These are phyloP conservation scores for Stephania japonica DNA, from an alignment of 164 flowering plant genomes.

Conservation along the genomic window DNA sequence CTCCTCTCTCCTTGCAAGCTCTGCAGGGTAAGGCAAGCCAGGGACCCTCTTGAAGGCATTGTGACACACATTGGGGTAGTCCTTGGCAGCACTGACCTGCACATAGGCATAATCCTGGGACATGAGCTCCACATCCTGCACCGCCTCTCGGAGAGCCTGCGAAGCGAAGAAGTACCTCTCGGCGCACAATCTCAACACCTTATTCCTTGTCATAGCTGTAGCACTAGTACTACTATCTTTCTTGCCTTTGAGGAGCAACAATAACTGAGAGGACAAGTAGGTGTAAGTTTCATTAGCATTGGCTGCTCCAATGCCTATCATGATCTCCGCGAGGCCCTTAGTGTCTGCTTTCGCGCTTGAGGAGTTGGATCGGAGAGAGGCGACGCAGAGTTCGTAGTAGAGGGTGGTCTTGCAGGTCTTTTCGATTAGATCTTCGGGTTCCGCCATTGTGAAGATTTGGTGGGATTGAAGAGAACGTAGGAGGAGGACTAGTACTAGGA, in stretches of 20 bases:
- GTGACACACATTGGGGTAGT: constrained; percentile 61
- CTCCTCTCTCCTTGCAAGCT: constrained; percentile 44
- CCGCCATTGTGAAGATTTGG: too few species aligned
- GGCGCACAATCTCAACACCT: constrained; percentile 46
- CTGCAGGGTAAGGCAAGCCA: constrained; percentile 45
- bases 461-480: too few species aligned
- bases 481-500: too few species aligned
- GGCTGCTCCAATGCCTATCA: constrained; percentile 37
- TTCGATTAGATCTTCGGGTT: constrained; percentile 24
- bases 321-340: constrained; percentile 49
- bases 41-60: constrained; percentile 43
- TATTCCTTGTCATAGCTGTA: constrained; percentile 16
- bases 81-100: constrained; percentile 57
- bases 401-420: constrained; percentile 55
- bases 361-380: constrained; percentile 51
- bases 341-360: constrained; percentile 44
- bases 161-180: constrained; percentile 44
- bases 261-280: constrained; percentile 35
- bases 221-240: constrained; percentile 15
- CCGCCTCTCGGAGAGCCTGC: constrained; percentile 39
- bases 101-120: constrained; percentile 55
- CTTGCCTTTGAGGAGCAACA: constrained; percentile 15
- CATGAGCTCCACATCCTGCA: constrained; percentile 35
- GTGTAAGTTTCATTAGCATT: constrained; percentile 47
- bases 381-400: constrained; percentile 50